Conservation (phyloP, 129 eudicot genomes). For the Flaveria ramosissima region DNA sequence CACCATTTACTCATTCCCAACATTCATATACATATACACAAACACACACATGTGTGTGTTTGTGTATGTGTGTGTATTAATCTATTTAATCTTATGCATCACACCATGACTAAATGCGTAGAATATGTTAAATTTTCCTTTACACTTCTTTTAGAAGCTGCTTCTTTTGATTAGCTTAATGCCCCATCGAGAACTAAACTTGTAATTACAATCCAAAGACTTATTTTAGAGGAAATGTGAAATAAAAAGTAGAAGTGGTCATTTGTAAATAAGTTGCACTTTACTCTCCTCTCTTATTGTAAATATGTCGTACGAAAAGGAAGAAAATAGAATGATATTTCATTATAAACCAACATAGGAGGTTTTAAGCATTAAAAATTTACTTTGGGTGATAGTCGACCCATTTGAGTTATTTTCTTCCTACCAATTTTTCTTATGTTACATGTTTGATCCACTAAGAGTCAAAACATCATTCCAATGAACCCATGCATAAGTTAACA, state of each 20-base stretch:
- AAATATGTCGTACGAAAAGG: background rate
- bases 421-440: background rate
- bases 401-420: background rate
- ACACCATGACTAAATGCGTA: background rate
- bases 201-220: too few species aligned
- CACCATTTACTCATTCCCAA: background rate
- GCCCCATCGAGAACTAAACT: too few species aligned
- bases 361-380: background rate
- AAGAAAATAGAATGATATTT: background rate
- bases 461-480: slow-evolving; percentile 8
- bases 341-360: background rate
- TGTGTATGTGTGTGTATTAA: too few species aligned
- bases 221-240: too few species aligned
- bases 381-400: background rate
- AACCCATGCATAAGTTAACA: slow-evolving; percentile 8
- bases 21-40: background rate
- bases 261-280: background rate
- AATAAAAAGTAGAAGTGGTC: background rate
- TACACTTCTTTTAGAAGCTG: background rate
- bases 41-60: too few species aligned
- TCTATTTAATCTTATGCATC: background rate
- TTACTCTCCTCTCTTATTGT: background rate
- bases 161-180: background rate
- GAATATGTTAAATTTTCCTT: background rate
- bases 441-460: background rate